Percentiles rank a stretch among this genome's conserved stretches.
phyloP scores from a whole-genome alignment of 2,329 filamentous ascomycete species.

The Bipolaris gigantea region DNA sequence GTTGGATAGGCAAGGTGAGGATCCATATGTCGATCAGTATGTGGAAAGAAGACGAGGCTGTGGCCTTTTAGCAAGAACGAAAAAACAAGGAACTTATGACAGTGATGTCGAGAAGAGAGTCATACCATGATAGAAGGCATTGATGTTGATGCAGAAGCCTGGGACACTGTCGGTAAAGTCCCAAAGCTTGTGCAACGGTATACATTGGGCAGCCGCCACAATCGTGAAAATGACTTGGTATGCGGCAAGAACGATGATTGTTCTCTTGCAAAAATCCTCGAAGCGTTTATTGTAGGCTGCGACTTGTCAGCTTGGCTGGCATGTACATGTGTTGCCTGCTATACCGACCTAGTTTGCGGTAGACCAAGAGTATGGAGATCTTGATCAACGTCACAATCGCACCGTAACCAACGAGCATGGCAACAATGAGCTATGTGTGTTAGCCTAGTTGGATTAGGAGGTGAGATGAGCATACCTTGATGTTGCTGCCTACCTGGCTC shows the following conservation, averaged over 20 bases:
- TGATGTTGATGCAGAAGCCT: conserved; percentile 40
- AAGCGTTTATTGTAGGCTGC: conserved; percentile 30
- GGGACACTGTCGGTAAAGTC: conserved; percentile 30
- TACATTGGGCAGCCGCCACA: conserved; percentile 33
- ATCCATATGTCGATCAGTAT: conserved; percentile 1
- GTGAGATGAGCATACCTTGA: conserved; percentile 11
- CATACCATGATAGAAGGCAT: conserved; percentile 40
- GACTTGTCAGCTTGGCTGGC: neutral
- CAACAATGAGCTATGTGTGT: conserved; percentile 17
- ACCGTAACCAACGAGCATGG: conserved; percentile 40
- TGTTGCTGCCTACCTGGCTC: conserved; percentile 23
- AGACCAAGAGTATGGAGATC: conserved; percentile 40
- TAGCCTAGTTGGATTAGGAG: neutral
- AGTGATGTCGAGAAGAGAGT: neutral
- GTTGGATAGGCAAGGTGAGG: neutral
- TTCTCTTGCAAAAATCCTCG: conserved; percentile 25
- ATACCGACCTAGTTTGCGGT: conserved; percentile 39
- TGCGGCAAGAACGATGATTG: conserved; percentile 28
- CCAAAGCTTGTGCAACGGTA: conserved; percentile 40
- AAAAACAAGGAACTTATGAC: too few relatives aligned
- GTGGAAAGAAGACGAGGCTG: conserved; percentile 14
- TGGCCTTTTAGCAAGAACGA: too few relatives aligned
- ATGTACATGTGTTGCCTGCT: neutral
- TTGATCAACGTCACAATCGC: conserved; percentile 35
- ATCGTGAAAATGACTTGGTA: conserved; percentile 34